A percentile compares a stretch with the other conserved stretches of the same genome.
Conservation (phyloP, 2,329 filamentous ascomycete species). For the Balansia obtecta region DNA sequence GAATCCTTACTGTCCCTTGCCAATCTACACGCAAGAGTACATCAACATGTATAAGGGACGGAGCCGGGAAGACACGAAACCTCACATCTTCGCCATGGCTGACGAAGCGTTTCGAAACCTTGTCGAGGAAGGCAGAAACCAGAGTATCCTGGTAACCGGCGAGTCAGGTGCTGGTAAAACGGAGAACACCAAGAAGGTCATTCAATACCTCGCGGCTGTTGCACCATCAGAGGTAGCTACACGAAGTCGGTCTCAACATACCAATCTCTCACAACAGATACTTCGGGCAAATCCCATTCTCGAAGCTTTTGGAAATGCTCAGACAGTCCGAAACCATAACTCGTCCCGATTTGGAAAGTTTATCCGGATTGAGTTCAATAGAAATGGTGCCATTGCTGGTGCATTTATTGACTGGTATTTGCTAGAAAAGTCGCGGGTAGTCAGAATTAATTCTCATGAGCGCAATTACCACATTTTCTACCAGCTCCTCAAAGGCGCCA, state of each 20-base stretch:
- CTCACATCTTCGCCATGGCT: conserved; percentile 95
- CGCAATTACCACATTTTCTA: conserved; percentile 98
- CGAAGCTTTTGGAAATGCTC: conserved; percentile 95
- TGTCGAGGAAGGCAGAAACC: conserved; percentile 88
- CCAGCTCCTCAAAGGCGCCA: conserved; percentile 79
- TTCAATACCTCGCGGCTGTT: conserved; percentile 93
- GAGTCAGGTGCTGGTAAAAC: conserved; percentile 98
- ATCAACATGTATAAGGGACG: conserved; percentile 96
- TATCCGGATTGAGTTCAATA: conserved; percentile 89
- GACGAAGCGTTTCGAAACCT: conserved; percentile 93
- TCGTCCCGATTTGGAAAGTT: conserved; percentile 98
- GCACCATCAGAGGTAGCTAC: conserved; percentile 67
- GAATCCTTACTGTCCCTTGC: conserved; percentile 88
- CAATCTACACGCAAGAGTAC: conserved; percentile 94
- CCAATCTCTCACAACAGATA: conserved; percentile 92
- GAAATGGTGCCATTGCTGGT: conserved; percentile 79
- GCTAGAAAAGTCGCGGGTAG: conserved; percentile 93
- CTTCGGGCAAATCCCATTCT: conserved; percentile 91
- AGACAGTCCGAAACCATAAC: conserved; percentile 96
- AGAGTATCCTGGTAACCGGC: conserved; percentile 94
- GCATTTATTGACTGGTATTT: conserved; percentile 99
- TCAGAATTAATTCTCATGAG: conserved; percentile 75
- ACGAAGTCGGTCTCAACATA: conserved; percentile 50
- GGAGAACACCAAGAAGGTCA: conserved; percentile 98
- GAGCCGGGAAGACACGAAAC: conserved; percentile 84